Percentiles rank a stretch among this genome's conserved stretches.
These are phyloP conservation scores for Colletotrichum sp. DNA, from an alignment of 2,329 filamentous ascomycete genomes.

Conservation along the genomic window DNA sequence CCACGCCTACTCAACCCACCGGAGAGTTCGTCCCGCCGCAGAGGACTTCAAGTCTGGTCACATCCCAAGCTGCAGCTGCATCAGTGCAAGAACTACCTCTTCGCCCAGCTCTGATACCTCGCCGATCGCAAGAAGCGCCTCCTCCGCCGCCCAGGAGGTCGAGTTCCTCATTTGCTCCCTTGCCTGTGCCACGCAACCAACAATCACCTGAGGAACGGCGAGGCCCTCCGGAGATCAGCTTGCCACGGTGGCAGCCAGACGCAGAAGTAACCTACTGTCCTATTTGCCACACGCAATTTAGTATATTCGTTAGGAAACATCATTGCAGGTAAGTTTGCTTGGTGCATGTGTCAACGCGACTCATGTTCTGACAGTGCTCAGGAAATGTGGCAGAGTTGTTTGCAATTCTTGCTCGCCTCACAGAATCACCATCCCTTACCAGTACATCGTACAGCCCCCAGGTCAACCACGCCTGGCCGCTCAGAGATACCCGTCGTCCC, in stretches of 20 bases:
- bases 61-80: background rate
- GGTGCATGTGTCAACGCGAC: background rate
- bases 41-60: constrained; percentile 9
- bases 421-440: constrained; percentile 90
- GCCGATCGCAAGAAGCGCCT: background rate
- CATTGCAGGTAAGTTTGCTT: constrained; percentile 78
- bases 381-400: constrained; percentile 92
- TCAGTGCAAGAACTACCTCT: background rate
- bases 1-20: constrained; percentile 13
- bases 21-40: constrained; percentile 15
- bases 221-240: constrained; percentile 48
- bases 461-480: constrained; percentile 35
- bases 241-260: constrained; percentile 90
- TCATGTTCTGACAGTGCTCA: constrained; percentile 31
- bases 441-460: constrained; percentile 87
- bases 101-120: background rate
- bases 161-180: background rate
- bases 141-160: constrained; percentile 16
- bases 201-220: background rate
- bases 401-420: constrained; percentile 91
- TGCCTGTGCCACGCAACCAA: background rate
- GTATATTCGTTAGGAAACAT: constrained; percentile 87
- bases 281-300: constrained; percentile 82
- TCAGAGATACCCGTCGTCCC: constrained; percentile 42
- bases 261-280: constrained; percentile 82